Base-by-base conservation (phyloP, 331 rosid species). In the Acacia concinna region DNA sequence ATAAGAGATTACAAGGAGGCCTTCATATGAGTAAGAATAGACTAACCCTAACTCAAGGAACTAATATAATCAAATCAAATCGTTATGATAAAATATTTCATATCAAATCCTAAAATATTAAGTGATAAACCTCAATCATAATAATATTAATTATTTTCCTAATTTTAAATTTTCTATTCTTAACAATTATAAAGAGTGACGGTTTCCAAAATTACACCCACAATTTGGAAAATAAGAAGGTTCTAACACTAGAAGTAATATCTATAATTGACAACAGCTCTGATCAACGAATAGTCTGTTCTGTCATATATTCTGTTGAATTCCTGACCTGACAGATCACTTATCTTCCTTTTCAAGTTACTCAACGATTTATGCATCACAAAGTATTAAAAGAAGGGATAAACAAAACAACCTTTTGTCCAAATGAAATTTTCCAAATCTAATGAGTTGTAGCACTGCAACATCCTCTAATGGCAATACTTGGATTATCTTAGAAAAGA, bases 241-340 rank as follows among this genome's bases (percentile, higher is more conserved):
- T 74, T 46, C 38, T 37, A 43, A 46, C 49, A 78, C 68, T 57
- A 23, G 9, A 9, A 68, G 54, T 59, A 38, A 67, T 43, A 31
- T 51, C 28, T 70, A 18, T 63, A 43, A 23, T 73, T 37, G 31
- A 63, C 21, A 40, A 28, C 25, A 71, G 66, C 12, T 34, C 35
- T 65, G 57, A 65, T 67, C 37, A 20, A 41, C 76, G 66, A 71
- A 56, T 63, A 40, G 63, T 54, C 34, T 43, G 66, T 28, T 72
- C 67, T 34, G 14, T 65, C 68, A 4, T 51, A 63, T 79, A 13
- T 79, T 51, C 30, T 46, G 49, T 30, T 37, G 32, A 38, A 10
- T 47, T 57, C 51, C 7, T 21, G 18, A 35, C 51, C 40, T 1
- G 8, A 56, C 5, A n/a, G 38, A 68, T 74, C 69, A 35, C 5